Conservation (phyloP, 495 filamentous ascomycete genomes). For the Penicillium silybi region DNA sequence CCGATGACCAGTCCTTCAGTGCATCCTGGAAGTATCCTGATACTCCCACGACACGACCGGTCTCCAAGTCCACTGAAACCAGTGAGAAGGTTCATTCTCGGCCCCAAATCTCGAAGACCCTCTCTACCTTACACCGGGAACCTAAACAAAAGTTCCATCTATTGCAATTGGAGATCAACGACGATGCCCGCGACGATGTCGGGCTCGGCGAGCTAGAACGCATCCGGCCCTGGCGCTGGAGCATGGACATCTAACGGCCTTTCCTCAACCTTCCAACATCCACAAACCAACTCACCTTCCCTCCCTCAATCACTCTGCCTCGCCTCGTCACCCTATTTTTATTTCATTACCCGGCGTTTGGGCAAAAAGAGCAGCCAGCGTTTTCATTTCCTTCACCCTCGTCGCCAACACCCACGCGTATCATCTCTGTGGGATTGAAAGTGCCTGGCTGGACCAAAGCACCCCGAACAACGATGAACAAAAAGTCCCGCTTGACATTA, state of each 20-base stretch:
- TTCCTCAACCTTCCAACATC: conserved; percentile 1
- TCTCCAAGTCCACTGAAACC: conserved; percentile 38
- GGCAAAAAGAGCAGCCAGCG: conserved; percentile 17
- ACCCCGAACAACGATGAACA: conserved; percentile 3
- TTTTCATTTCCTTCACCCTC: conserved; percentile 4
- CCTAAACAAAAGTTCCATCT: conserved; percentile 36
- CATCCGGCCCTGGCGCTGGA: conserved; percentile 45
- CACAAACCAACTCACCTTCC: background rate
- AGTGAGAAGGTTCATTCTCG: conserved; percentile 22
- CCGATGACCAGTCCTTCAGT: conserved; percentile 28
- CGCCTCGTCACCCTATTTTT: conserved; percentile 1
- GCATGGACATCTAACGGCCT: conserved; percentile 41
- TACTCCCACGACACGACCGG: conserved; percentile 39
- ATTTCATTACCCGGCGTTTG: conserved; percentile 9
- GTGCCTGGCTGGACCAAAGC: conserved; percentile 26
- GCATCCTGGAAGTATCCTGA: conserved; percentile 35
- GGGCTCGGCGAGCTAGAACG: conserved; percentile 37
- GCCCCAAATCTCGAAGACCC: conserved; percentile 32
- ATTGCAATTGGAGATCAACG: conserved; percentile 42
- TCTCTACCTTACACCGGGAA: conserved; percentile 30
- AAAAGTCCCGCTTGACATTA: background rate
- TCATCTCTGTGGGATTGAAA: conserved; percentile 1
- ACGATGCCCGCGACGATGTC: conserved; percentile 32
- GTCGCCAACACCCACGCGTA: background rate
- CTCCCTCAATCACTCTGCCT: conserved; percentile 2